Percentiles rank a stretch among this genome's conserved stretches.
phyloP scores from a whole-genome alignment of 2,329 filamentous ascomycete species.

The Decorospora gaudefroyi region DNA sequence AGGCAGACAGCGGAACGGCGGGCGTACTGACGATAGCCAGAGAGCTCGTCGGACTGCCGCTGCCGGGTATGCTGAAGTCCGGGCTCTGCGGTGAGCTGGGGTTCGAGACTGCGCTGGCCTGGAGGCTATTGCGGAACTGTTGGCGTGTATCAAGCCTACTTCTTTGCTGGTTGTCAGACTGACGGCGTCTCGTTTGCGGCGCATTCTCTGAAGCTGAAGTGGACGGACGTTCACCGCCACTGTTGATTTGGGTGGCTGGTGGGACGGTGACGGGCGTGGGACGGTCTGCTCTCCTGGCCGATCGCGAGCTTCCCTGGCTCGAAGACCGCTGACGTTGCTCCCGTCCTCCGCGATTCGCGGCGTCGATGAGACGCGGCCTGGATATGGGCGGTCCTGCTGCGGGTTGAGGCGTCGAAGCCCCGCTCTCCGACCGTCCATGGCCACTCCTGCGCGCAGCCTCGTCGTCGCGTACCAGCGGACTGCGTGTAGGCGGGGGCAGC shows the following conservation, averaged over 20 bases:
- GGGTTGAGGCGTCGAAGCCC: conserved; percentile 41
- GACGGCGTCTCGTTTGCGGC: conserved; percentile 38
- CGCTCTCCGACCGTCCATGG: conserved; percentile 45
- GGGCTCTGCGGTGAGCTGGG: conserved; percentile 36
- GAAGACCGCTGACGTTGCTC: conserved; percentile 52
- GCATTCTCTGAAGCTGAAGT: conserved; percentile 33
- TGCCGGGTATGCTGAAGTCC: conserved; percentile 33
- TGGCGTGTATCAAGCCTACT: conserved; percentile 47
- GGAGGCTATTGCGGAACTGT: conserved; percentile 39
- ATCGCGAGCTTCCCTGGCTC: conserved; percentile 52
- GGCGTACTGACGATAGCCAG: conserved; percentile 32
- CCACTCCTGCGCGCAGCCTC: conserved; percentile 37
- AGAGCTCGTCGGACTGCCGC: conserved; percentile 37
- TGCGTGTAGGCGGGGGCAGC: conserved; percentile 31
- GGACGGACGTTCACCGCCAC: conserved; percentile 55
- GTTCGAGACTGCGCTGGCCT: conserved; percentile 32
- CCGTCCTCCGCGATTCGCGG: conserved; percentile 42
- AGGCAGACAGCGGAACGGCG: conserved; percentile 21
- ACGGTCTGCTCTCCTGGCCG: conserved; percentile 40
- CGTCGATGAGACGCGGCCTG: conserved; percentile 53
- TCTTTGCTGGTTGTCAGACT: conserved; percentile 53
- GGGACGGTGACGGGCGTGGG: conserved; percentile 30
- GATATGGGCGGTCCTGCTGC: conserved; percentile 51
- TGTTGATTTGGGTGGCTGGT: conserved; percentile 55
- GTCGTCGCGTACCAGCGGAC: conserved; percentile 36